Conservation (phyloP, 2,329 filamentous ascomycete species). For the Ophiosphaerella herpotricha region DNA sequence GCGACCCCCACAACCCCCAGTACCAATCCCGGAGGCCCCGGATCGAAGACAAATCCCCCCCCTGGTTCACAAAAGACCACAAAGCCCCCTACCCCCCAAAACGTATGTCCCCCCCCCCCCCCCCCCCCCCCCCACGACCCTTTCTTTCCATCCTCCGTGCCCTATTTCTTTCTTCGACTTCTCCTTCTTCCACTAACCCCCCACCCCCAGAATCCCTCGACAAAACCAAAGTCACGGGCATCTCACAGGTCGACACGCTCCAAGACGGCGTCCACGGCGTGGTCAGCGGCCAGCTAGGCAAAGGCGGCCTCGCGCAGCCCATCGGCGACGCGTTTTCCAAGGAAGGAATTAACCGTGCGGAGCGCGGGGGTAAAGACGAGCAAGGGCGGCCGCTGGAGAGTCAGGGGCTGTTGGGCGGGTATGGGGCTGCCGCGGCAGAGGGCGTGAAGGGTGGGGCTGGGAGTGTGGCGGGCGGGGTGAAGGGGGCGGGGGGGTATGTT, state of each 20-base stretch:
- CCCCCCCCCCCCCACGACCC: too few species aligned
- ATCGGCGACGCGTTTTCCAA: conserved; percentile 66
- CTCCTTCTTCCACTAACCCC: background rate
- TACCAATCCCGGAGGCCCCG: conserved; percentile 78
- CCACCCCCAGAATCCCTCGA: conserved; percentile 62
- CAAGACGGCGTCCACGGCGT: conserved; percentile 70
- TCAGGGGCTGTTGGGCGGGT: conserved; percentile 42
- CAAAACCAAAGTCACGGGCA: conserved; percentile 71
- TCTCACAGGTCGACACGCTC: conserved; percentile 68
- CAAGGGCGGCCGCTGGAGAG: conserved; percentile 53
- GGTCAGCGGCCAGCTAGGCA: conserved; percentile 66
- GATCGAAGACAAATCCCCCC: conserved; percentile 74
- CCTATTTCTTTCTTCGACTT: too few species aligned
- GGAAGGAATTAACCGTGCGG: conserved; percentile 68
- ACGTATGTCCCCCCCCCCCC: conserved; percentile 53
- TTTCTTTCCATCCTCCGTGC: too few species aligned
- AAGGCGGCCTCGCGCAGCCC: conserved; percentile 69
- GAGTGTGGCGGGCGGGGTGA: conserved; percentile 26
- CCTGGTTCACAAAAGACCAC: conserved; percentile 77
- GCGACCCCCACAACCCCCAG: conserved; percentile 68
- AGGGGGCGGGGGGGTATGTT: conserved; percentile 33
- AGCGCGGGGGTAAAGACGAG: conserved; percentile 68
- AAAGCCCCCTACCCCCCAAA: conserved; percentile 74
- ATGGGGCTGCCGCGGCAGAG: conserved; percentile 36
- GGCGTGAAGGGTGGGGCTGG: conserved; percentile 38